Evolutionary conservation across 2,329 filamentous ascomycete species (phyloP).

Genomic region (Beauveria sp.): DNA sequence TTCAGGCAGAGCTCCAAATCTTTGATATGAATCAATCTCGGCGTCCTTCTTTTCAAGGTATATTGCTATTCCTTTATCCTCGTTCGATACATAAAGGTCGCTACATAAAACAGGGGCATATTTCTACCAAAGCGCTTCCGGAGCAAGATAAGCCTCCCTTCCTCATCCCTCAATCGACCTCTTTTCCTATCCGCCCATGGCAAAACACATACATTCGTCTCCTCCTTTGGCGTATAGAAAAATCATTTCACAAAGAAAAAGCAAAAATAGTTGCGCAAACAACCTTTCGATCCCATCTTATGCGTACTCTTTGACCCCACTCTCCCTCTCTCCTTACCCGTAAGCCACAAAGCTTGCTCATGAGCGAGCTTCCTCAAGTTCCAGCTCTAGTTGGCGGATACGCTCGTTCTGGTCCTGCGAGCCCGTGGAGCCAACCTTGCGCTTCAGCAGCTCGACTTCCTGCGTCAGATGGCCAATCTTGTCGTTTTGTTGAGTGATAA

Average conservation of each 20-base stretch:
- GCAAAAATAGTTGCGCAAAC: background rate
- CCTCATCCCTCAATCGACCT: background rate
- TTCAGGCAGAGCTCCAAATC: too few relatives aligned
- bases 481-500: constrained; percentile 69
- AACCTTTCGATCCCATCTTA: background rate
- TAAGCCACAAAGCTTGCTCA: constrained; percentile 21
- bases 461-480: constrained; percentile 62
- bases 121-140: background rate
- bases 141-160: background rate
- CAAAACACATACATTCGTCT: background rate
- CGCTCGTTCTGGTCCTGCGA: constrained; percentile 59
- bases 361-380: constrained; percentile 57
- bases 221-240: background rate
- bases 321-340: background rate
- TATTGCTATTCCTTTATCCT: background rate
- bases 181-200: background rate
- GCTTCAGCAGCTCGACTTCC: constrained; percentile 77
- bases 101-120: background rate
- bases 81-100: constrained; percentile 6
- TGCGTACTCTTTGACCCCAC: background rate
- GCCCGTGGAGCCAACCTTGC: constrained; percentile 51
- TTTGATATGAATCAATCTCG: too few relatives aligned
- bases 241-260: background rate
- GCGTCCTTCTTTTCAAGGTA: background rate
- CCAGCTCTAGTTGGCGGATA: constrained; percentile 59